Percentiles rank a stretch among this genome's conserved stretches.
Conservation (phyloP, 164 flowering plant genomes). For the Magnolia sinica region DNA sequence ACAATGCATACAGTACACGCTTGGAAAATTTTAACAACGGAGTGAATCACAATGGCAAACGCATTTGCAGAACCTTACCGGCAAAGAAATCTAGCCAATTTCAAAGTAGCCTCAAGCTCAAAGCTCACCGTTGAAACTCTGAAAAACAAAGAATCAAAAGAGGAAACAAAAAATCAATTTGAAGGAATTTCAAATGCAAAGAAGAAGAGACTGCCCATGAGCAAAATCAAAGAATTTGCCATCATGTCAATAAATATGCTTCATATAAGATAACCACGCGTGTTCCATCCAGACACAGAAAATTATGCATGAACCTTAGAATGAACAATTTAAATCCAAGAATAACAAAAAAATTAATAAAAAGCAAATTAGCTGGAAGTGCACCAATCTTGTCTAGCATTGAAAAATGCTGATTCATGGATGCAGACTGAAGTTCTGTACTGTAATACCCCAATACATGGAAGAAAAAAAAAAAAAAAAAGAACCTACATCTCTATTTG, state of each 20-base stretch:
- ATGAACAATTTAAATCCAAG: not conserved
- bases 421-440: not conserved
- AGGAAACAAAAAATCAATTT: not conserved
- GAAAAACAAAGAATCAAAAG: constrained; percentile 26
- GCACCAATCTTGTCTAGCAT: not conserved
- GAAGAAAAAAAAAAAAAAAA: not conserved
- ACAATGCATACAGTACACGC: not conserved
- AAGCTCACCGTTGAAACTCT: constrained; percentile 97
- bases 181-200: not conserved
- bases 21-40: not conserved
- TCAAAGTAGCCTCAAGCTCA: constrained; percentile 93
- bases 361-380: not conserved
- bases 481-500: too few relatives aligned
- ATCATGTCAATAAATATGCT: not conserved
- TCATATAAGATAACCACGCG: not conserved
- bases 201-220: not conserved
- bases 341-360: not conserved
- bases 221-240: too few relatives aligned
- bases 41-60: not conserved
- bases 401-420: not conserved
- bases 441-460: not conserved
- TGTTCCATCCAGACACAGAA: not conserved
- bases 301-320: not conserved
- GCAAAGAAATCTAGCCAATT: constrained; percentile 95
- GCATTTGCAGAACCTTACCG: constrained; percentile 38